Conservation (phyloP, 140 eudicot genomes). For the Erigeron philadelphicus region DNA sequence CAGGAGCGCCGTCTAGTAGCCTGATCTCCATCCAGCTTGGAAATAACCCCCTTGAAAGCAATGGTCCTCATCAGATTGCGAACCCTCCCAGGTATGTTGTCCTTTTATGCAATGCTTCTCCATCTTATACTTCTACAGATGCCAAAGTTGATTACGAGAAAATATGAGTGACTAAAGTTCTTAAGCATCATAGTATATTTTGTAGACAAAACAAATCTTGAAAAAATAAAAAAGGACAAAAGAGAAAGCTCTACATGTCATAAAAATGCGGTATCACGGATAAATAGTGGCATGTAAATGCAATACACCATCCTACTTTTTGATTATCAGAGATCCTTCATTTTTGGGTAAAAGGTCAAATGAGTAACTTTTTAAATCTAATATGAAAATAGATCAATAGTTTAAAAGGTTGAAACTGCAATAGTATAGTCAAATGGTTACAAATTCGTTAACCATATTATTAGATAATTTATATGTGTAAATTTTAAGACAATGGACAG, state of each 20-base stretch:
- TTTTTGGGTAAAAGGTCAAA: neutral
- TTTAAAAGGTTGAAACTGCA: neutral
- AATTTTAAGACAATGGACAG: no score
- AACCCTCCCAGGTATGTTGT: conserved; percentile 36
- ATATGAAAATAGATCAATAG: neutral
- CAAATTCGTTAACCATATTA: neutral
- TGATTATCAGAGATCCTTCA: neutral
- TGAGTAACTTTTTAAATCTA: neutral
- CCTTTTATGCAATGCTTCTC: neutral
- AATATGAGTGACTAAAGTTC: neutral
- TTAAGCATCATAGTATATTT: neutral
- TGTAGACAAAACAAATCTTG: neutral
- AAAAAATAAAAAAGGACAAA: neutral
- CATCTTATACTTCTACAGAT: conserved; percentile 9
- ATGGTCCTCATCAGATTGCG: conserved; percentile 25
- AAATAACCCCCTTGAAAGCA: conserved; percentile 20
- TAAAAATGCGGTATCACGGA: neutral
- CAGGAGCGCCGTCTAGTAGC: conserved; percentile 31
- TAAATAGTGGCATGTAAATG: neutral
- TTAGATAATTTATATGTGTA: neutral
- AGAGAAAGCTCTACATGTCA: neutral
- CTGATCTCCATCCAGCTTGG: conserved; percentile 34
- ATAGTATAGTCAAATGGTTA: neutral
- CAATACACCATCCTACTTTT: neutral
- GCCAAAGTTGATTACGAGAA: neutral